Percentiles rank a stretch among this genome's conserved stretches.
These are phyloP conservation scores for Crithidia mellificae DNA, from an alignment of 208 protist species.

Conservation along the genomic window DNA sequence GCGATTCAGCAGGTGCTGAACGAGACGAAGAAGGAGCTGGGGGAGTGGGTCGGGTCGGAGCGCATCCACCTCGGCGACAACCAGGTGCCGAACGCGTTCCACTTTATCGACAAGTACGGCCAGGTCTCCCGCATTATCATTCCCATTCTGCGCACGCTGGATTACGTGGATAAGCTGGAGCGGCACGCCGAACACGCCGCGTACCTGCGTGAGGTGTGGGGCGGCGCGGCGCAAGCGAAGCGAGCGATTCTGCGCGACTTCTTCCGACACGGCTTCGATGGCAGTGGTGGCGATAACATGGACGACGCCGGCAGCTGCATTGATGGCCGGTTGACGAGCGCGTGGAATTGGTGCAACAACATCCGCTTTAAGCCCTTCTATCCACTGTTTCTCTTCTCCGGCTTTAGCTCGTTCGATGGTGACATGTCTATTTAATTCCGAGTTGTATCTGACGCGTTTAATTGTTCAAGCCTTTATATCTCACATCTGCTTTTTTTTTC, in stretches of 20 bases:
- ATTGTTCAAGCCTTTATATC: too few species aligned
- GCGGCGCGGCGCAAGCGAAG: slow-evolving; percentile 59
- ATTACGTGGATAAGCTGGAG: slow-evolving; percentile 80
- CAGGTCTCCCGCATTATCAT: slow-evolving; percentile 96
- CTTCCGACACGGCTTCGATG: slow-evolving; percentile 95
- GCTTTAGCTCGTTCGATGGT: slow-evolving; percentile 97
- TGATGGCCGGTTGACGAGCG: slow-evolving; percentile 96
- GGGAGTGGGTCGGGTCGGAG: slow-evolving; percentile 90
- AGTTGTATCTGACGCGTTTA: too few species aligned
- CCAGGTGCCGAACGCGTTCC: slow-evolving; percentile 98
- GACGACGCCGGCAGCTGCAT: slow-evolving; percentile 97
- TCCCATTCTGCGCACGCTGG: slow-evolving; percentile 91
- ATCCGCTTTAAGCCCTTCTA: slow-evolving; percentile 96
- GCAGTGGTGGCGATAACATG: slow-evolving; percentile 96
- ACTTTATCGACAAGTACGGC: slow-evolving; percentile 99
- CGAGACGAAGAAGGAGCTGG: slow-evolving; percentile 87
- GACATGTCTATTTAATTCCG: slow-evolving; percentile 86
- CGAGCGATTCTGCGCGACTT: slow-evolving; percentile 94
- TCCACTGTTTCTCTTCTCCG: slow-evolving; percentile 94
- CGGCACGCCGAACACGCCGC: slow-evolving; percentile 45
- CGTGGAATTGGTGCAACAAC: slow-evolving; percentile 97
- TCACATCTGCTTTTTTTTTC: slow-evolving; percentile 3
- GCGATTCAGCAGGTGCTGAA: slow-evolving; percentile 89
- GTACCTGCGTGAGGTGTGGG: slow-evolving; percentile 89
- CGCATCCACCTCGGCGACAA: slow-evolving; percentile 97